Evolutionary conservation across 106 monocot species (phyloP).

Genomic region (Iris macrosiphon): DNA sequence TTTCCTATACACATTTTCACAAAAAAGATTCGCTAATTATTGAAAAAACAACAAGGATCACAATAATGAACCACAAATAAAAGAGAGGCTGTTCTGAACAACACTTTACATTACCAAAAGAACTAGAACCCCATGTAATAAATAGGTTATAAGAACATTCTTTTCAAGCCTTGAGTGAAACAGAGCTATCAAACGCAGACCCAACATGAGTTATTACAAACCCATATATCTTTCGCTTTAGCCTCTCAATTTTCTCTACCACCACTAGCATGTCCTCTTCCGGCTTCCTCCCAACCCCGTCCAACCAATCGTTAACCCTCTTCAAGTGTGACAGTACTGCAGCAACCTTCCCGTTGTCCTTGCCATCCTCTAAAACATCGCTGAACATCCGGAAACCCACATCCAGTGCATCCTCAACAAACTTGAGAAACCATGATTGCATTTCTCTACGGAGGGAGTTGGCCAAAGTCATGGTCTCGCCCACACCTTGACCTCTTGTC

Average conservation of each 20-base stretch:
- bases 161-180: constrained; percentile 27
- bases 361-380: constrained; percentile 4
- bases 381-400: constrained; percentile 59
- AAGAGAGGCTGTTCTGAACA: too few relatives aligned
- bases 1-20: too few relatives aligned
- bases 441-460: constrained; percentile 49
- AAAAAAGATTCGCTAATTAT: too few relatives aligned
- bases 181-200: constrained; percentile 53
- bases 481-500: constrained; percentile 22
- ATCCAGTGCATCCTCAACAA: constrained; percentile 78
- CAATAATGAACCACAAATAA: too few relatives aligned
- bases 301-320: constrained; percentile 86
- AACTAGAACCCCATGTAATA: too few relatives aligned
- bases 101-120: too few relatives aligned
- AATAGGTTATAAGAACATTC: too few relatives aligned
- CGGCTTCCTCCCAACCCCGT: constrained; percentile 37
- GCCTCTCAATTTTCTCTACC: constrained; percentile 43
- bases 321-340: constrained; percentile 78
- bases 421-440: constrained; percentile 85
- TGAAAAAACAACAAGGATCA: too few relatives aligned
- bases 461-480: constrained; percentile 47
- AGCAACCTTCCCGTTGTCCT: constrained; percentile 44
- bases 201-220: constrained; percentile 83
- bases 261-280: constrained; percentile 23
- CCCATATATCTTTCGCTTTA: constrained; percentile 90